Evolutionary conservation across 768 basidiomycete genomes (phyloP).

Genomic region (Hygrocybe coccinea): DNA sequence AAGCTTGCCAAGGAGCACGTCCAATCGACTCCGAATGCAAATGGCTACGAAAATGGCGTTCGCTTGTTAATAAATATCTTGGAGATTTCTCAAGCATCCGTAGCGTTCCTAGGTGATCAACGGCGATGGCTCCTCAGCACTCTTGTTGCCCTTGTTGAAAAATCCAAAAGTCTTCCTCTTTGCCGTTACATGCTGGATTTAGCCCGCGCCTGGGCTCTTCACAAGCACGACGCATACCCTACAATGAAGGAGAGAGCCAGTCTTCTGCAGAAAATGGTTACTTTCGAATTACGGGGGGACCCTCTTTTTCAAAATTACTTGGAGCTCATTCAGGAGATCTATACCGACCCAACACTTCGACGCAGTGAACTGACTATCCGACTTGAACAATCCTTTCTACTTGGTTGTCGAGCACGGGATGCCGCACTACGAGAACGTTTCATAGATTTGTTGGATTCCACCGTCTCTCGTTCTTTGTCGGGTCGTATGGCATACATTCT

Average conservation of each 20-base stretch:
- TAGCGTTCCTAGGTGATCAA: constrained; percentile 83
- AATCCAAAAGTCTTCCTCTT: constrained; percentile 74
- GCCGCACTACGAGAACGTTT: constrained; percentile 74
- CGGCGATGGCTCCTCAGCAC: constrained; percentile 74
- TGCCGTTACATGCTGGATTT: constrained; percentile 85
- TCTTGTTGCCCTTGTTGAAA: constrained; percentile 79
- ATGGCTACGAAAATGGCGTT: constrained; percentile 54
- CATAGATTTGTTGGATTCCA: constrained; percentile 84
- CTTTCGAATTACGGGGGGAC: constrained; percentile 76
- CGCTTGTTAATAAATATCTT: constrained; percentile 72
- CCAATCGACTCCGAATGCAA: constrained; percentile 43
- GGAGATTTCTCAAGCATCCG: constrained; percentile 76
- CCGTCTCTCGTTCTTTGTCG: constrained; percentile 76
- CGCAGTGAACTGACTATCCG: constrained; percentile 92
- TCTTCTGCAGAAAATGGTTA: constrained; percentile 81
- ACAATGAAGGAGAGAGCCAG: constrained; percentile 94
- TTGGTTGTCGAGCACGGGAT: constrained; percentile 86
- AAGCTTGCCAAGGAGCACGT: constrained; percentile 88
- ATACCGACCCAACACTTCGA: constrained; percentile 77
- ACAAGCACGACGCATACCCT: constrained; percentile 78
- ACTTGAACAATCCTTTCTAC: constrained; percentile 86
- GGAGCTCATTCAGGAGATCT: constrained; percentile 89
- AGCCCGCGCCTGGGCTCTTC: constrained; percentile 84
- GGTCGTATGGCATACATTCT: constrained; percentile 84
- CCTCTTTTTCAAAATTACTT: constrained; percentile 76